Base-by-base conservation (phyloP, 1,139 yeast genomes). In the Pichia cactophila region DNA sequence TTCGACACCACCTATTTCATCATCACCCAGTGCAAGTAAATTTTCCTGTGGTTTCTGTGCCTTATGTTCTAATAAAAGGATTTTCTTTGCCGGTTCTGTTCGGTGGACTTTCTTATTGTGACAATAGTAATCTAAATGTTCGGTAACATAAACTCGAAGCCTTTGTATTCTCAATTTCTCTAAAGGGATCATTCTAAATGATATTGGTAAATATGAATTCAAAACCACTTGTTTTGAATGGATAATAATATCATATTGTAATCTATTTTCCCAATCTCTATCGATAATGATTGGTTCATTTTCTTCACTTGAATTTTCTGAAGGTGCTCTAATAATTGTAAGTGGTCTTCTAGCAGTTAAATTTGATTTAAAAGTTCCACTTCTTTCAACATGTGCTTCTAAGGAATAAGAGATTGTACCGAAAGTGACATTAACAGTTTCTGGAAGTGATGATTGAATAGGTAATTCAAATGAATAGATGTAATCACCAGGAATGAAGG, bases 281-380 rank as follows among this genome's bases (percentile, higher is more conserved):
- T 86, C 75, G 41, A 92, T 89, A 6, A 89, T 87, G 48, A 92
- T 92, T 0, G 98, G 97, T 63, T 92, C 98, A 54, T 86, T 83
- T 60, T 87, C 90, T 63, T 92, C 97, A 41, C 84, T 75, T 48
- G 88, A 86, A 42, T 77, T 78, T 52, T 85, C 90, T 0, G 88
- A 75, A 9, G 90, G 92, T 0, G 89, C 76, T 55, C 98, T 72
- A 7, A 92, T 78, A 28, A 92, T 70, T 5, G 72, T 73, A 1
- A 92, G 75, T 1, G 87, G 86, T 44, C 78, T 66, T 53, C 73
- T 71, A 1, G 90, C 95, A 3, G 70, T 61, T 36, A 92, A 67
- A 58, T 85, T 86, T 41, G 88, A 73, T 63, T 88, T 87, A 70
- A 92, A 92, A 1, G 97, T 80, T 8, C 97, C 97, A 33, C 77